Base-by-base conservation (phyloP, 345 rosid species). In the Conringia planisiliqua region DNA sequence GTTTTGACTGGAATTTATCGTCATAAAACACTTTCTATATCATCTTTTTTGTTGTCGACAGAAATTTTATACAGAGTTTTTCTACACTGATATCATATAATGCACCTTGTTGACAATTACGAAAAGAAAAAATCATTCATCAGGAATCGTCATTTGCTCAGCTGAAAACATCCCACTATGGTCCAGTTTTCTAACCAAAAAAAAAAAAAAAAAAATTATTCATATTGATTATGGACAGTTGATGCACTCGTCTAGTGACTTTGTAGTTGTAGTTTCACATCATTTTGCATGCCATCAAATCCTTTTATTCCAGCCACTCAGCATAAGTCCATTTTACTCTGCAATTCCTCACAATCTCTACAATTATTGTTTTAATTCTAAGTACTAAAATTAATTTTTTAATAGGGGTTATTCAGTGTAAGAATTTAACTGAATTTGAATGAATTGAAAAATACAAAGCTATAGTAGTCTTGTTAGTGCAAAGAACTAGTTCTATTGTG, bases 261-360 rank as follows among this genome's bases (percentile, higher is more conserved):
- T n/a, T 71, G 40, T 48, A 47, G 51, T 71, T 71, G 60, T 47
- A 61, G 29, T 71, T 48, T 71, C 60, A 47, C 60, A 71, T 60
- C 75, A 71, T 48, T 36, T 16, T 35, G 48, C 66, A 71, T 71
- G 60, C 36, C 60, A 55, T 55, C 40, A 47, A 47, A 33, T 10
- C 29, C 10, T 57, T 43, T 39, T 26, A 42, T 6, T 70, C 40
- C 65, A 16, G 7, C 56, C 65, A 69, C 64, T 55, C 60, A 26
- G 32, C 24, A 9, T 46, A 46, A 7, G 10, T 46, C 3, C 50
- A 16, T 3, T 16, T 46, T 1, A 50, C 14, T 13, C 39, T 29
- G 6, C 13, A 46, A 29, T 30, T 29, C 38, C 36, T 55, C 17
- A 14, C 17, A 3, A 50, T 22, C 14, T 50, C 27, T 50, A 11